A percentile compares a stretch with the other conserved stretches of the same genome.
phyloP scores from a whole-genome alignment of 2,329 filamentous ascomycete species.

The Aureobasidium subglaciale region DNA sequence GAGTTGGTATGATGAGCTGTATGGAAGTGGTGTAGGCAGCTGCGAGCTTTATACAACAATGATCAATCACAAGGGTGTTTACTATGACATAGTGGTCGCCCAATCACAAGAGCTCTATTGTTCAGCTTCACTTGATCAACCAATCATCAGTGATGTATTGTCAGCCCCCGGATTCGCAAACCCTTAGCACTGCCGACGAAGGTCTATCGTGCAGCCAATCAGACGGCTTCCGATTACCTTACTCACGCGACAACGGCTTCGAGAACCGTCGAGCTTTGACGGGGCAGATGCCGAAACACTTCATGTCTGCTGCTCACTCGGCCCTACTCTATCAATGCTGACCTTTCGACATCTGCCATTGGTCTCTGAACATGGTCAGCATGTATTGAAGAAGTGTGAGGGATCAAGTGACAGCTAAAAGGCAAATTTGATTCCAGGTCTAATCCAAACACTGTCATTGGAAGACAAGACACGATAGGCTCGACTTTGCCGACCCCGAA shows the following conservation, averaged over 20 bases:
- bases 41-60: background rate
- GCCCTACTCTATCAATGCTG: background rate
- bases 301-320: background rate
- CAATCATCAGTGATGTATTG: background rate
- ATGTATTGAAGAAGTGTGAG: background rate
- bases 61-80: background rate
- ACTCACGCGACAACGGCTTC: constrained; percentile 8
- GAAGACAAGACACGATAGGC: too few relatives aligned
- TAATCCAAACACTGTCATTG: too few relatives aligned
- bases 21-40: background rate
- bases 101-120: constrained; percentile 8
- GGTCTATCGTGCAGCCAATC: background rate
- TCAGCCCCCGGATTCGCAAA: background rate
- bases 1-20: background rate
- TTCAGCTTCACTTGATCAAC: background rate
- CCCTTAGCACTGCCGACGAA: too few relatives aligned
- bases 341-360: background rate
- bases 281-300: background rate
- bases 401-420: too few relatives aligned
- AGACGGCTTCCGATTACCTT: background rate
- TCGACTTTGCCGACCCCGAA: too few relatives aligned
- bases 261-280: background rate
- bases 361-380: too few relatives aligned
- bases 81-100: constrained; percentile 1
- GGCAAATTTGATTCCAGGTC: too few relatives aligned